Evolutionary conservation across 179 eudicot species (phyloP).

Genomic region (Corrigiola litoralis): DNA sequence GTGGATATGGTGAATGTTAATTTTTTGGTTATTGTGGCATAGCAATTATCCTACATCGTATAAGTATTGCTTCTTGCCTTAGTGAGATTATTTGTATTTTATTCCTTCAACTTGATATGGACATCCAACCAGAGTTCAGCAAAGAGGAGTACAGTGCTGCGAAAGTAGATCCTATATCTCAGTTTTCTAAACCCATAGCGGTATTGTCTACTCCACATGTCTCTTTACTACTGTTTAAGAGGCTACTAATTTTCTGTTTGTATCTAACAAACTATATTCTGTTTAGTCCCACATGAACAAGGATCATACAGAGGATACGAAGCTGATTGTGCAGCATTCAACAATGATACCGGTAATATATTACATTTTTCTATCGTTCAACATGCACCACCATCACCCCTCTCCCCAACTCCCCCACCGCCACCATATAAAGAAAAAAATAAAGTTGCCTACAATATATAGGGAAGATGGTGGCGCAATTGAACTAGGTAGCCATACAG

Average conservation of each 20-base stretch:
- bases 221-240: not conserved
- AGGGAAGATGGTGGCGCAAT: no score
- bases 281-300: slow-evolving; percentile 89
- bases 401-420: no score
- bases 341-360: slow-evolving; percentile 70
- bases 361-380: not conserved
- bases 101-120: not conserved
- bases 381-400: not conserved
- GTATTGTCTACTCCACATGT: slow-evolving; percentile 30
- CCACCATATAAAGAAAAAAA: not conserved
- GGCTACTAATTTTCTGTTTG: not conserved
- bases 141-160: slow-evolving; percentile 64
- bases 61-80: not conserved
- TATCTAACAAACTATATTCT: slow-evolving; percentile 13
- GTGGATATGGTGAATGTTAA: not conserved
- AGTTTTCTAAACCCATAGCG: slow-evolving; percentile 82
- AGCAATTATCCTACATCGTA: not conserved
- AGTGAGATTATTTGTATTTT: not conserved
- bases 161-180: slow-evolving; percentile 76
- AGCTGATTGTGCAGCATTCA: slow-evolving; percentile 77
- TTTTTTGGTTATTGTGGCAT: not conserved
- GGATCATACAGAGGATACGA: slow-evolving; percentile 87
- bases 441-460: not conserved
- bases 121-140: slow-evolving; percentile 57
- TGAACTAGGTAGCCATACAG: no score